Evolutionary conservation across 192 early-diverging fungal genomes (phyloP), one percentile per base, ranked within the genome.

Genomic region (Pilobolus umbonatus): DNA sequence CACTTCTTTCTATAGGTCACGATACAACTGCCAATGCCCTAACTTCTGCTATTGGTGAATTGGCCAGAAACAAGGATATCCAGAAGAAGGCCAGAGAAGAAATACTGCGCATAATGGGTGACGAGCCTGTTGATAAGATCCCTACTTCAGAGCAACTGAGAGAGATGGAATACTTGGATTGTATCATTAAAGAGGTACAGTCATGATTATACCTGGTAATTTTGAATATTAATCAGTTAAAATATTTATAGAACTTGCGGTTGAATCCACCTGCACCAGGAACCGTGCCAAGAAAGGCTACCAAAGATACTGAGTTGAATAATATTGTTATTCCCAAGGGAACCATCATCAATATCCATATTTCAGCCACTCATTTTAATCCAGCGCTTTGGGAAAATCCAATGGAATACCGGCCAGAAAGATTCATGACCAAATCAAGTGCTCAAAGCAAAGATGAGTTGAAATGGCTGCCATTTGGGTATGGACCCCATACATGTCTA

Each of bases 381-480:
- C 9, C 9, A 38, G 10, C 10, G 36, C 11, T 15, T 15, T 15
- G 19, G 19, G 19, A 42, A 42, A 12, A 42, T 15, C 2, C 39
- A 17, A 10, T 17, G 34, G 34, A 35, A 11, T 35, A n/a, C n/a
- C 42, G 3, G 11, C 40, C 55, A 30, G 40, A 57, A 19, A 32
- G 6, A 8, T 57, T 57, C 36, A 57, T n/a, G 45, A 3, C 55
- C 55, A 42, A 39, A 31, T 29, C 21, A 12, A 44, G 19, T 8
- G 21, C 28, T 14, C 5, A 39, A 44, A 30, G 30, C 31, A 30
- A 45, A 8, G 35, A 44, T 2, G 36, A 57, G n/a, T 31, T 42
- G 3, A 44, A n/a, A 19, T 84, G 78, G 78, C 64, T 77, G 12
- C 74, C 82, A 9, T 84, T 84, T 51, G 74, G 82, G 64, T 62